Evolutionary conservation across 139 green algal species (phyloP).

Genomic region (Haematococcus sp.): DNA sequence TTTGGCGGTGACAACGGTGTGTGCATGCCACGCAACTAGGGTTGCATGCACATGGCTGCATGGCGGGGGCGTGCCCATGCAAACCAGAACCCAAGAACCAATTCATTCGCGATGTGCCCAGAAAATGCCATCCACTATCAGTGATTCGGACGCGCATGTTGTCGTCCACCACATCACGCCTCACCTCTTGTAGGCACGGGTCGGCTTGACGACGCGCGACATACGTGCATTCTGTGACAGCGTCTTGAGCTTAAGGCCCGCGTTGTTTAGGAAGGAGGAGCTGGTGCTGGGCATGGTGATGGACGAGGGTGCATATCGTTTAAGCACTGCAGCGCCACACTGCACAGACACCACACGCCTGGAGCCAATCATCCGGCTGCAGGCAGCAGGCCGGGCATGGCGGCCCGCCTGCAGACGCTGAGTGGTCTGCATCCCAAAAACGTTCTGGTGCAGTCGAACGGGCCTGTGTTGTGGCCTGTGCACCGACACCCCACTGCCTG

Average conservation of each 20-base stretch:
- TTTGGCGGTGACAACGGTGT: no score
- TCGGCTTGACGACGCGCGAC: constrained; percentile 8
- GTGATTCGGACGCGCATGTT: not conserved
- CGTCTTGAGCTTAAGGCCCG: constrained; percentile 22
- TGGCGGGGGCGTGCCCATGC: no score
- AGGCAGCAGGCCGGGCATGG: no score
- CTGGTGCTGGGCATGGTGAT: not conserved
- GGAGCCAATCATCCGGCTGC: no score
- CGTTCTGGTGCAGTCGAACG: no score
- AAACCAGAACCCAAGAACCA: no score
- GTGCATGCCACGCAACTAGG: not conserved
- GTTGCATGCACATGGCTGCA: no score
- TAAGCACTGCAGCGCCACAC: constrained; percentile 3
- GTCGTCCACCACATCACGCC: not conserved
- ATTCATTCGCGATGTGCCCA: no score
- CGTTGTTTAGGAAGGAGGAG: constrained; percentile 20
- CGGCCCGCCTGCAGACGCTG: constrained; percentile 4
- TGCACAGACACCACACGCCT: constrained; percentile 15
- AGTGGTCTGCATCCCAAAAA: not conserved
- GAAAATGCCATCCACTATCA: not conserved
- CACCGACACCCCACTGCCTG: no score
- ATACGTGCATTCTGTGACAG: constrained; percentile 6
- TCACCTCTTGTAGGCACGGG: constrained; percentile 25
- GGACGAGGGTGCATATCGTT: constrained; percentile 7
- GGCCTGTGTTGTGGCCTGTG: no score